These are phyloP conservation scores for Parmelia sp. DNA, from an alignment of 495 filamentous ascomycete species.

Conservation along the genomic window DNA sequence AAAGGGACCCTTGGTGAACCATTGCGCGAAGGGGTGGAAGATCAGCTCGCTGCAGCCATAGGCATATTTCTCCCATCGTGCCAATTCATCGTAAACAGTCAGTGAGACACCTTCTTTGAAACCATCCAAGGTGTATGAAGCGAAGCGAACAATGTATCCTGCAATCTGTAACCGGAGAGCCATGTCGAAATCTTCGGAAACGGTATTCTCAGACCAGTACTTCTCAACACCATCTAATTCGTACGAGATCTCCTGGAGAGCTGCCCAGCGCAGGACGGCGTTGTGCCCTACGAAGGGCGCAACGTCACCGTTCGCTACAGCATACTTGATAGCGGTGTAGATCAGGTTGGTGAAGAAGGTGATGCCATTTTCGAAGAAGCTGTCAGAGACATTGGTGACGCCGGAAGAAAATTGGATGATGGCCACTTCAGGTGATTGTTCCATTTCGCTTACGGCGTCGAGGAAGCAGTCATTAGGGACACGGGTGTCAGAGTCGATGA, in stretches of 20 bases:
- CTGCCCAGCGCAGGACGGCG: constrained; percentile 71
- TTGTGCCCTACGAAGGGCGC: constrained; percentile 69
- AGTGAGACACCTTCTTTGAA: constrained; percentile 83
- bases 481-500: constrained; percentile 73
- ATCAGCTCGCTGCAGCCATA: constrained; percentile 82
- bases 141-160: constrained; percentile 70
- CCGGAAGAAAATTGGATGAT: constrained; percentile 78
- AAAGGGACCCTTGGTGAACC: constrained; percentile 56
- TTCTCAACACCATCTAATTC: constrained; percentile 65
- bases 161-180: constrained; percentile 66
- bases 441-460: constrained; percentile 74
- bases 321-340: constrained; percentile 71
- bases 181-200: constrained; percentile 85
- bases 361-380: constrained; percentile 69
- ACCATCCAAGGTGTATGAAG: constrained; percentile 64
- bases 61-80: constrained; percentile 81
- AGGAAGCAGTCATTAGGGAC: constrained; percentile 65
- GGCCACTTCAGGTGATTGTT: constrained; percentile 69
- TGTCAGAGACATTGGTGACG: constrained; percentile 73
- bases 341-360: constrained; percentile 83
- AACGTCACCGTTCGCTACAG: constrained; percentile 75
- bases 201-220: constrained; percentile 77
- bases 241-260: constrained; percentile 71
- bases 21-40: constrained; percentile 54
- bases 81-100: constrained; percentile 78